These are phyloP conservation scores for Fusarium euwallaceae DNA, from an alignment of 2,329 filamentous ascomycete genomes.

Conservation along the genomic window DNA sequence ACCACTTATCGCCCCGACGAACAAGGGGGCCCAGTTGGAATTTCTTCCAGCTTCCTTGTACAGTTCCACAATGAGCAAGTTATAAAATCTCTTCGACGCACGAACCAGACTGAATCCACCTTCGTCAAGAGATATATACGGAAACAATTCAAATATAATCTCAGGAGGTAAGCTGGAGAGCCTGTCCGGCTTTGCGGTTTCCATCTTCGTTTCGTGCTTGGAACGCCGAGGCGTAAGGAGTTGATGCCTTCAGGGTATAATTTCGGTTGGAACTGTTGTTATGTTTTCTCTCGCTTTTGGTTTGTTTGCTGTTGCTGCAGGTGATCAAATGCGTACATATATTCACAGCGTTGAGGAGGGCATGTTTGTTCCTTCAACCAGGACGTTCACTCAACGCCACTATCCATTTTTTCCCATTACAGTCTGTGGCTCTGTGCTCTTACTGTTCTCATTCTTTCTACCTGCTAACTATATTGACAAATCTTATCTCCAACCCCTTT, in stretches of 20 bases:
- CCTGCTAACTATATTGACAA: not conserved
- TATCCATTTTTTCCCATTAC: not conserved
- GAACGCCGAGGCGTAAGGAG: not conserved
- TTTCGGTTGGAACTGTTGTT: not conserved
- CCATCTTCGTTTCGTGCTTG: not conserved
- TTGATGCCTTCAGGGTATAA: not conserved
- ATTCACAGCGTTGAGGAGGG: not conserved
- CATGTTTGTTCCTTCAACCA: not conserved
- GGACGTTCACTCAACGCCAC: not conserved
- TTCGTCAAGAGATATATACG: not conserved
- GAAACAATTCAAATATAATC: not conserved
- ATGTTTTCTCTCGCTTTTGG: not conserved
- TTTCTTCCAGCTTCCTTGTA: not conserved
- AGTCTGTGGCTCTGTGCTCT: not conserved
- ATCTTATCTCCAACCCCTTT: not conserved
- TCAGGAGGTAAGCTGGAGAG: not conserved
- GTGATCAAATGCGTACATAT: not conserved
- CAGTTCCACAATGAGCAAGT: not conserved
- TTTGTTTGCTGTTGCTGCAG: not conserved
- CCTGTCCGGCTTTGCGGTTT: not conserved
- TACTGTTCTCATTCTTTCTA: not conserved
- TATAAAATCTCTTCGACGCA: not conserved
- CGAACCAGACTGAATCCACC: not conserved
- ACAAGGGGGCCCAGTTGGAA: not conserved
- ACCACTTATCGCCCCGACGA: not conserved